Base-by-base conservation (phyloP, 108 stramenopile species). In the Tribonema minus region DNA sequence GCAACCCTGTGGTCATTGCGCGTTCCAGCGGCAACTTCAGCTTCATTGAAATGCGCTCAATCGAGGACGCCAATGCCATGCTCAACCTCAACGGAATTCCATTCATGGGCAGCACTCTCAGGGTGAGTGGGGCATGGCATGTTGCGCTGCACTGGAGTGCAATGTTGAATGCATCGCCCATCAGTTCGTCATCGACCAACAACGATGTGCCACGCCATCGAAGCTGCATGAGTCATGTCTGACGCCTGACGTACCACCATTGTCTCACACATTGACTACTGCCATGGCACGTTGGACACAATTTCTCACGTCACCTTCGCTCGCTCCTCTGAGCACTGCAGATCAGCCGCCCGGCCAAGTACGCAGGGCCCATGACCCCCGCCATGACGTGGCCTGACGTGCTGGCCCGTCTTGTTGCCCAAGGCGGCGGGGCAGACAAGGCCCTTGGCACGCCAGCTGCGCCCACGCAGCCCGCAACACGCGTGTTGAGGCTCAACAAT, bases 331-430 rank as follows among this genome's bases (percentile, higher is more conserved):
- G n/a, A 15, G 83, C 86, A 61, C 83, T 96, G 3, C 86, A 92
- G 23, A 91, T 96, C 9, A 91, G 91, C 61, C 81, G 95, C 61
- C 95, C 95, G 9, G 88, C 90, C 58, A 96, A 94, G 71, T 96
- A 92, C 85, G 90, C 86, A 27, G 93, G 95, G 7, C 89, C 90
- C 5, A 82, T 88, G 23, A 93, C 91, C 61, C 87, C 88, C 37
- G 92, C 93, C 79, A 90, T 91, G 29, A 94, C 93, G 82, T 96
- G 95, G 95, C 92, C 93, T 62, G 95, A 96, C 68, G 91, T 96
- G 60, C 75, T 96, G 41, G 93, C 93, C 33, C 72, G 79, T 78
- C 79, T 3, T 28, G 65, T 67, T 20, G 69, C 34, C 28, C 36
- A 67, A 35, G 37, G 27, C 4, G 67, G 27, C 28, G 6, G 67